Evolutionary conservation across 2,329 filamentous ascomycete species (phyloP), one percentile per base, ranked within the genome.

Genomic region (Fusarium devonianum): DNA sequence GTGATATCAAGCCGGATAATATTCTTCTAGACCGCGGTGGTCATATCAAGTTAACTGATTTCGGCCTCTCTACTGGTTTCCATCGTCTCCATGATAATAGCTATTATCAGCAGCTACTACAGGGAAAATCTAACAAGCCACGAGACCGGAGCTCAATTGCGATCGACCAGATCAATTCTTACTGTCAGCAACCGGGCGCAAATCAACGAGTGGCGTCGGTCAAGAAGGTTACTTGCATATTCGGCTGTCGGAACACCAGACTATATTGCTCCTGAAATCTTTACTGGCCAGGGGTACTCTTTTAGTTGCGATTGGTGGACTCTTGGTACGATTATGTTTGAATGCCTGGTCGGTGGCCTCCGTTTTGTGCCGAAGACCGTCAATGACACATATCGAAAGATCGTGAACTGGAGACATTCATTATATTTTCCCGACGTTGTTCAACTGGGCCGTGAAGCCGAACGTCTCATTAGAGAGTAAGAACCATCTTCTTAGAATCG

Each of bases 301-400:
- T 96, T 93, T 67, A 88, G 95, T 70, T 99, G 94, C 71, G 94
- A 99, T 78, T 99, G 94, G 94, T 99, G 94, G 94, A 96, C 90
- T 16, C 83, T 99, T 38, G 94, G 94, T 41, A 97, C 94, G 32
- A 99, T 99, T 75, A 97, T 99, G 94, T 99, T 97, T 67, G 94
- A 99, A 75, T 99, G 94, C 73, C 81, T 99, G 63, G 92, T 99
- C 55, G 94, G 94, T 99, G 94, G 94, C 94, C 94, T 45, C 94
- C 94, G 22, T 99, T 99, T 83, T 99, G 94, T 72, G 93, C 94
- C 14, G 94, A 99, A 72, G 93, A 97, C 70, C 90, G 92, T 53
- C 93, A n/a, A 96, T 69, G 94, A 97, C 72, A 97, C 94, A 2
- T 99, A 99, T 76, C 88, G 93, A 62, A 99, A 99, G 82, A 99